Evolutionary conservation across 208 protist species (phyloP), one percentile per base, ranked within the genome.

Genomic region (Endotrypanum monterogeii): DNA sequence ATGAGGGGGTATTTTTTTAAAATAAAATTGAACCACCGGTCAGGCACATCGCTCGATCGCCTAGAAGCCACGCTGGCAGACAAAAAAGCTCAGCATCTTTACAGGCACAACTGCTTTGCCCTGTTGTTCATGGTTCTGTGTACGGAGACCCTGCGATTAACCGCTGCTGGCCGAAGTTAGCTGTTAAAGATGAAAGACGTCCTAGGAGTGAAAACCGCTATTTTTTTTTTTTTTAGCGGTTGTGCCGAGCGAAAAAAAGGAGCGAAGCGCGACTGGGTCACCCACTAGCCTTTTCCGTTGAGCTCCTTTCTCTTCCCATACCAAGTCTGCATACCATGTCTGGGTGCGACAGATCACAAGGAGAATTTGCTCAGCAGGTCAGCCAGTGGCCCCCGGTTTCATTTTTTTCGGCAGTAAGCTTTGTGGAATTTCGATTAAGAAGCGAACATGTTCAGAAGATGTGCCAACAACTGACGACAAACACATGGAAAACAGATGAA

Each of bases 401-500:
- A 50, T 37, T 61, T n/a, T 28, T 75, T 48, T 46, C 67, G 67
- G 25, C 58, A 18, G 58, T 5, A 12, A 65, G 2, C 11, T 48
- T 46, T 74, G 60, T 9, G n/a, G 32, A 48, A 6, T 30, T 32
- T 62, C 52, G 30, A 28, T 52, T 67, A 39, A 12, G 25, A 30
- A 48, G 37, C 14, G n/a, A 65, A 44, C 11, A 20, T 28, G 4
- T 1, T 35, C 16, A 67, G n/a, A 67, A 52, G 11, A 52, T n/a
- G 52, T 57, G 35, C 44, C 62, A 23, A 41, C 18, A 65, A 65
- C 7, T 14, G 62, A 67, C 18, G 67, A 73, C 37, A 65, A 62
- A 78, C 14, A 35, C 20, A 14, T 73, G 62, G 35, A 71, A 51
- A 60, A 66, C 25, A 51, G 61, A 67, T 39, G 58, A 18, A 23